A percentile compares a stretch with the other conserved stretches of the same genome.
Evolutionary conservation across 1,284 basidiomycete species (phyloP).

Genomic region (Irpex sp.): DNA sequence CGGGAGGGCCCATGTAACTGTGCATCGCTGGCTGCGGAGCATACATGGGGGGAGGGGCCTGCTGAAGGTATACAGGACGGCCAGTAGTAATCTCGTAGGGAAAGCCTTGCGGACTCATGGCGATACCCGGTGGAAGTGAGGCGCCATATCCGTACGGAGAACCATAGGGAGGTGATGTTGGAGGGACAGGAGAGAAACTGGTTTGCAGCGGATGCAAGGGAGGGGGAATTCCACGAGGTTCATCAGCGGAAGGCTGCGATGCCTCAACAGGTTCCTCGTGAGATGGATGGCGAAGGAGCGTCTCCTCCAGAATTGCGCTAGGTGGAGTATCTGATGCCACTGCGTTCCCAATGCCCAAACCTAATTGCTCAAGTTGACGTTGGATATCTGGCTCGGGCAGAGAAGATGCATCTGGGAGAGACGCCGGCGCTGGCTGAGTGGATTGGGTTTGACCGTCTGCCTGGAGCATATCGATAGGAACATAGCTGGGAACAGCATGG

Average conservation of each 20-base stretch:
- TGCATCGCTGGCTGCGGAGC: conserved; percentile 62
- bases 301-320: conserved; percentile 31
- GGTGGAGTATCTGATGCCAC: conserved; percentile 14
- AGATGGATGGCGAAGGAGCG: conserved; percentile 37
- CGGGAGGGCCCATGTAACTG: conserved; percentile 38
- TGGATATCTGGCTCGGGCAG: conserved; percentile 22
- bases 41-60: conserved; percentile 54
- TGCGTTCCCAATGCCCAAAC: conserved; percentile 19
- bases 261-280: conserved; percentile 14
- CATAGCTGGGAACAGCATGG: conserved; percentile 30
- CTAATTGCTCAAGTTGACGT: conserved; percentile 39
- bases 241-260: conserved; percentile 18
- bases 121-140: conserved; percentile 70
- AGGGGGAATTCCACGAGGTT: conserved; percentile 31
- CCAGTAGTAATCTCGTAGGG: conserved; percentile 77
- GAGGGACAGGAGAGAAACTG: conserved; percentile 48
- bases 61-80: conserved; percentile 67
- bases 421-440: neutral
- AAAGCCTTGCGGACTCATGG: conserved; percentile 67
- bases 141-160: conserved; percentile 61
- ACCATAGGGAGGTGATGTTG: conserved; percentile 57
- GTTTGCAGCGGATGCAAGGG: conserved; percentile 57
- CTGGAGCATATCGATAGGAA: conserved; percentile 14
- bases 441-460: neutral
- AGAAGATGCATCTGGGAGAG: conserved; percentile 12